Evolutionary conservation across 164 flowering plant genomes (phyloP), one percentile per base, ranked within the genome.

Genomic region (Hamamelis virginiana): DNA sequence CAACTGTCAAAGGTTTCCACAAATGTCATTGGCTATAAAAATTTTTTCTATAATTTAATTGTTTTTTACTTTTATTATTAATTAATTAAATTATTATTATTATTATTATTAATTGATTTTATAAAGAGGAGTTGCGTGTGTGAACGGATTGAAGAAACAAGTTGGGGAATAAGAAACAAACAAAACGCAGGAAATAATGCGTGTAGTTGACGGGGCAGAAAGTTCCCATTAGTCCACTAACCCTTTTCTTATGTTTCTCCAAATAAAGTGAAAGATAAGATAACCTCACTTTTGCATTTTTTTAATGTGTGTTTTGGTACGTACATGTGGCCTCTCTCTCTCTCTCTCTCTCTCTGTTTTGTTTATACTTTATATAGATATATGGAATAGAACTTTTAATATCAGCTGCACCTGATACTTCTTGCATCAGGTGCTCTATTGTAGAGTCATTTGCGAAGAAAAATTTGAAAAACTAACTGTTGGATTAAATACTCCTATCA

Each of bases 1-100:
- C 75, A 73, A 47, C 68, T 56, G 77, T 73, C 74, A 75, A 79
- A 66, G 66, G 68, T 62, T 8, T 26, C 51, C 18, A 3, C 51
- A 47, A n/a, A n/a, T n/a, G n/a, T n/a, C n/a, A n/a, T n/a, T n/a
- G n/a, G n/a, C n/a, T n/a, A n/a, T n/a, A n/a, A n/a, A n/a, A n/a
- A n/a, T n/a, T n/a, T n/a, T n/a, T n/a, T n/a, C n/a, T n/a, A n/a
- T n/a, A n/a, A n/a, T n/a, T n/a, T 22, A 6, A 4, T 0, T 27
- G 4, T 27, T 44, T 21, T 26, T 62, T 48, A 23, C 33, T 28
- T 4, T 59, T 33, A n/a, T 50, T 63, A 13, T n/a, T 43, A 18
- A 0, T 16, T 48, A 47, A 47, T 1, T 23, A 21, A 0, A 19
- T 14, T 22, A 26, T 55, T 23, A 47, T 48, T 48, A 8, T 1